Base-by-base conservation (phyloP, 768 basidiomycete species). In the Termitomyces sp. region DNA sequence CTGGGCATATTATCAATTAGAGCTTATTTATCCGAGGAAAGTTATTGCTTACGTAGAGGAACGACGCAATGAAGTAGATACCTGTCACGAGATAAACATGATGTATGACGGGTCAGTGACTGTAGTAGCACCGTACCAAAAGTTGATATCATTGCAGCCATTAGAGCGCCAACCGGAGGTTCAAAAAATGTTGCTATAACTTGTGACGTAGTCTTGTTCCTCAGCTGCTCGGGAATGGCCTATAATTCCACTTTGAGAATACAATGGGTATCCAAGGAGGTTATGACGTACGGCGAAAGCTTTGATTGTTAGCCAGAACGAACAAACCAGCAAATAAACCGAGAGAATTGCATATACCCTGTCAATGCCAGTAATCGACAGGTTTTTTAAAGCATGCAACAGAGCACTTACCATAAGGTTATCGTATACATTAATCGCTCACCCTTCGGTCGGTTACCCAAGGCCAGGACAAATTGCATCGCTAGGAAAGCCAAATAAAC, bases 61-160 rank as follows among this genome's bases (percentile, higher is more conserved):
- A 81, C 0, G 92, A 95, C 3, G 93, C 83, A 24, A 87, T 67
- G 63, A 94, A 79, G 77, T 95, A 95, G 59, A 95, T 93, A 46
- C 86, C 84, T 85, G 55, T 31, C 13, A 67, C 24, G 22, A 39
- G 8, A 31, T 41, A 41, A 24, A 48, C n/a, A 50, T 41, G n/a
- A 49, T 20, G 6, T 13, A 50, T 41, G 27, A 50, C 8, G 9
- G 12, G 1, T 20, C 24, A 33, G 2, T 34, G 36, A 37, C 4
- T 15, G 13, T 16, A 45, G 39, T 20, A 49, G 36, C 48, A n/a
- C 18, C 77, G 64, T 67, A 82, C 93, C 95, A 65, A 92, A 93
- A 2, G 93, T 95, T 4, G 92, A 92, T 57, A 91, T 73, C 78
- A 95, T 86, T 8, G 94, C 94, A 30, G 91, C 94, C 49, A 95